Base-by-base conservation (phyloP, 2,329 filamentous ascomycete species). In the Tolypocladium sp. region DNA sequence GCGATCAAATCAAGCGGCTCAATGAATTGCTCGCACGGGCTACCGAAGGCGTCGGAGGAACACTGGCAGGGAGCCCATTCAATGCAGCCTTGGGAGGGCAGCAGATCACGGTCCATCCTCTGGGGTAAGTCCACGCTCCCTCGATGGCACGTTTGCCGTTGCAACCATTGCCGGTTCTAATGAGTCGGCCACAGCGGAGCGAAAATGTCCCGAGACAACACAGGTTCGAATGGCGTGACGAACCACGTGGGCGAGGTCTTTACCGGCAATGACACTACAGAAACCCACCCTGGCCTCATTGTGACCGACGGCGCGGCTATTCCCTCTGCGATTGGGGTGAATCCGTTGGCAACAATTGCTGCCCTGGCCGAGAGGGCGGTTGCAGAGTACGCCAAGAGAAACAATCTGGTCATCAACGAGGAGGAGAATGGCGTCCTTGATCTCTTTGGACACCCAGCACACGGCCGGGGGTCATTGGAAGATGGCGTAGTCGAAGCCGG, bases 311-410 rank as follows among this genome's bases (percentile, higher is more conserved):
- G 75, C 10, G 77, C 86, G 3, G 72, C 84, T 1, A 79, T 90
- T 20, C 86, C 87, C 0, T 79, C 80, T 9, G 80, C 86, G 0
- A 74, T 89, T 2, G 80, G 85, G 17, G 83, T 85, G 3, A 90
- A 90, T 65, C 86, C 87, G 0, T 80, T 88, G 57, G 87, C 86
- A 1, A 90, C 86, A 1, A 89, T 89, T 63, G 81, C 85, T 0
- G 86, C 87, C 3, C 77, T 90, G 25, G 85, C 87, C 0, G 87
- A 89, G 70, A 76, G 87, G 12, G 82, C 82, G 0, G 78, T 88
- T 8, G 80, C 83, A 57, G 68, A 76, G 7, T 80, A 81, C 56
- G 76, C 79, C 2, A 63, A 71, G 57, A 71, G 72, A 10, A 66
- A 74, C 8, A 64, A 66, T 0, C 73, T 85, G 13, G 61, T 59